These are phyloP conservation scores for Dothistroma pini DNA, from an alignment of 2,329 filamentous ascomycete genomes.

Conservation along the genomic window DNA sequence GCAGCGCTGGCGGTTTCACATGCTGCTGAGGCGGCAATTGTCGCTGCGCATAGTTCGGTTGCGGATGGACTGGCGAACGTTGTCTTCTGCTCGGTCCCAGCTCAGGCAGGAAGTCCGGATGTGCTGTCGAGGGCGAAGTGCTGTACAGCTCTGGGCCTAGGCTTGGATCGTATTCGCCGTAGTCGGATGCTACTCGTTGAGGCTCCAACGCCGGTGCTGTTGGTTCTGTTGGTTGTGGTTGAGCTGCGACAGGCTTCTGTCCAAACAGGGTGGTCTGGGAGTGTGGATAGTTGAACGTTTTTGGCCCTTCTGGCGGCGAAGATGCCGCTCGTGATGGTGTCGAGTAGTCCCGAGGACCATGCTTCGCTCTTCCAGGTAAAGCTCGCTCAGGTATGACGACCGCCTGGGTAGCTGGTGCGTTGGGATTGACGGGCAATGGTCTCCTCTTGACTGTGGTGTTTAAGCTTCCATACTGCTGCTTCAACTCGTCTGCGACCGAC, in stretches of 20 bases:
- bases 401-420: slow-evolving; percentile 34
- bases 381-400: slow-evolving; percentile 28
- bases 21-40: slow-evolving; percentile 26
- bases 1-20: slow-evolving; percentile 28
- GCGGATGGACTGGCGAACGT: slow-evolving; percentile 31
- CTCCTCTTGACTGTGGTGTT: slow-evolving; percentile 64
- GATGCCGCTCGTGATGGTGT: slow-evolving; percentile 27
- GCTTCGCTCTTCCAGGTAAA: slow-evolving; percentile 30
- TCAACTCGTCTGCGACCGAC: slow-evolving; percentile 28
- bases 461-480: slow-evolving; percentile 23
- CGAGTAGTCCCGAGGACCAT: slow-evolving; percentile 32
- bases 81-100: slow-evolving; percentile 32
- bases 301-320: slow-evolving; percentile 23
- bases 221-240: slow-evolving; percentile 6
- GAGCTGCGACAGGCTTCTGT: slow-evolving; percentile 14
- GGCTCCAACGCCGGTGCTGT: slow-evolving; percentile 8
- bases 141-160: slow-evolving; percentile 30
- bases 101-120: slow-evolving; percentile 36
- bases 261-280: slow-evolving; percentile 22
- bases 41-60: slow-evolving; percentile 15
- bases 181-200: slow-evolving; percentile 10
- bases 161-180: slow-evolving; percentile 20
- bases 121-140: slow-evolving; percentile 40
- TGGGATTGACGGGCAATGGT: slow-evolving; percentile 76
- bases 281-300: slow-evolving; percentile 25